phyloP scores from a whole-genome alignment of 2,329 filamentous ascomycete genomes.

The Exophiala spinifera region DNA sequence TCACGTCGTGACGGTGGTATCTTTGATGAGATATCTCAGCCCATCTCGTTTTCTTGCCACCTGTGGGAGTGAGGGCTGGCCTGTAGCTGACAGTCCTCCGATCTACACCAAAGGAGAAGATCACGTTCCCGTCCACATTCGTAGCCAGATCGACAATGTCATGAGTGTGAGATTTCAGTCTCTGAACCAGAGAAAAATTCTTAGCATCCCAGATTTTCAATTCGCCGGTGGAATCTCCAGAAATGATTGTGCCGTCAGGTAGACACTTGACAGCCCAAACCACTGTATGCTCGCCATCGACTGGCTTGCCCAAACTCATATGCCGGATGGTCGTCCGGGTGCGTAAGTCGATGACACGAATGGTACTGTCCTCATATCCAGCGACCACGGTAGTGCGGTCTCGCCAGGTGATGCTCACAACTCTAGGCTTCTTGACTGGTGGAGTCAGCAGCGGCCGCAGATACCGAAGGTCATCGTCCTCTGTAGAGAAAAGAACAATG shows the following conservation, averaged over 20 bases:
- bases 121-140: conserved; percentile 73
- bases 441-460: conserved; percentile 71
- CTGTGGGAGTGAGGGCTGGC: conserved; percentile 50
- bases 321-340: conserved; percentile 72
- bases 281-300: conserved; percentile 80
- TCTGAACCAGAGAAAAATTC: conserved; percentile 82
- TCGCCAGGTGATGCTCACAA: conserved; percentile 89
- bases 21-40: conserved; percentile 78
- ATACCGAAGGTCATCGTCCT: conserved; percentile 78
- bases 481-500: conserved; percentile 80
- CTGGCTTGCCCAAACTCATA: conserved; percentile 81
- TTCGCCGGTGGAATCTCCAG: conserved; percentile 91
- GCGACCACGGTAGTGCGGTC: conserved; percentile 77
- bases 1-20: conserved; percentile 92
- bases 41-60: conserved; percentile 63
- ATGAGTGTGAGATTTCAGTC: conserved; percentile 80
- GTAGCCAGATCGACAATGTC: conserved; percentile 86
- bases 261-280: conserved; percentile 93
- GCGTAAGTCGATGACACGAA: conserved; percentile 82
- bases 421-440: conserved; percentile 78
- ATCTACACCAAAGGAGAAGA: conserved; percentile 91
- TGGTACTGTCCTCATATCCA: conserved; percentile 94
- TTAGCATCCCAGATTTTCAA: conserved; percentile 91
- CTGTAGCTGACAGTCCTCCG: conserved; percentile 81
- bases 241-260: conserved; percentile 83